Percentiles rank a stretch among this genome's conserved stretches.
Conservation (phyloP, 495 filamentous ascomycete species). For the Astrocystis sublimbata region DNA sequence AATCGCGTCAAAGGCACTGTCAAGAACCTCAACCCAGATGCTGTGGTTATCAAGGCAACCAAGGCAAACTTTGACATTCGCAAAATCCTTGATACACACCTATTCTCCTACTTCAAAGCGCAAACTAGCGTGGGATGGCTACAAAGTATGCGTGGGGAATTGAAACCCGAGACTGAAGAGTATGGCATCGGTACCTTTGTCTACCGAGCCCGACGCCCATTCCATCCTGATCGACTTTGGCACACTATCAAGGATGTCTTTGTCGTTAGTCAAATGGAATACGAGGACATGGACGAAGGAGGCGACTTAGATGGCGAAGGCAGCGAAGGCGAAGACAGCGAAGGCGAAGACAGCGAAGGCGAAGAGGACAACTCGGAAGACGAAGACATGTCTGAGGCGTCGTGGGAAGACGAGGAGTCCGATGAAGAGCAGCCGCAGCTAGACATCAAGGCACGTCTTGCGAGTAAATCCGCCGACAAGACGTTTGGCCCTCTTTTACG, state of each 20-base stretch:
- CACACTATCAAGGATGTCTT: constrained; percentile 56
- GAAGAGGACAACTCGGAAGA: constrained; percentile 19
- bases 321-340: constrained; percentile 19
- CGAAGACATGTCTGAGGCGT: constrained; percentile 18
- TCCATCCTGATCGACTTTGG: constrained; percentile 53
- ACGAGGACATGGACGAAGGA: constrained; percentile 27
- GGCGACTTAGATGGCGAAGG: not conserved
- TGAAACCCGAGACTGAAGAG: constrained; percentile 58
- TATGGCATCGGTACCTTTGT: constrained; percentile 61
- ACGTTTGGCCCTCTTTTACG: constrained; percentile 32
- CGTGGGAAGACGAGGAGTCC: constrained; percentile 20
- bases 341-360: constrained; percentile 20
- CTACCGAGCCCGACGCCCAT: constrained; percentile 53
- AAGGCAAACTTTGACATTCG: constrained; percentile 51
- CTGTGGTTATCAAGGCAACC: constrained; percentile 49
- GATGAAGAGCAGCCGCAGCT: constrained; percentile 29
- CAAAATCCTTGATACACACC: constrained; percentile 53
- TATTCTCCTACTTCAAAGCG: constrained; percentile 37
- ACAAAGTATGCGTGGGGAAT: constrained; percentile 32
- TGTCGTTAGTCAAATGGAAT: constrained; percentile 47
- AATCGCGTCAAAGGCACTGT: constrained; percentile 47
- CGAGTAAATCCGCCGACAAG: constrained; percentile 31
- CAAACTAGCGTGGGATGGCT: constrained; percentile 30
- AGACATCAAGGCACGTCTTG: constrained; percentile 27
- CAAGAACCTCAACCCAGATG: constrained; percentile 51